These are phyloP conservation scores for Rhynchosporium graminicola DNA, from an alignment of 2,329 filamentous ascomycete species.

Conservation along the genomic window DNA sequence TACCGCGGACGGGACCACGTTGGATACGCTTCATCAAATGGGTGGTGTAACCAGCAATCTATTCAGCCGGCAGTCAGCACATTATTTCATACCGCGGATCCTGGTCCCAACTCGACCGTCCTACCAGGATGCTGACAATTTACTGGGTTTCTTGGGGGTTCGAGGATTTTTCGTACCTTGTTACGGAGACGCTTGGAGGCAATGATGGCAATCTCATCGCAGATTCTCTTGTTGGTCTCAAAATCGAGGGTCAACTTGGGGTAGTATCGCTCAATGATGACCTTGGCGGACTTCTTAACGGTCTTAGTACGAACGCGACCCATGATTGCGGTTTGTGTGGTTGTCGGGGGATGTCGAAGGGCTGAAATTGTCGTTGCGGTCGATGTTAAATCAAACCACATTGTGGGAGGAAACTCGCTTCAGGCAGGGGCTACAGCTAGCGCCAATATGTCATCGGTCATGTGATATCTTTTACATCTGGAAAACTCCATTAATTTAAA, in stretches of 20 bases:
- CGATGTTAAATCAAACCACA: neutral
- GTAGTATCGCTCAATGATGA: conserved; percentile 99
- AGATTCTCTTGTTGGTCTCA: conserved; percentile 99
- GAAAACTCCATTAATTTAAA: too few species aligned
- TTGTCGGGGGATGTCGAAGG: conserved; percentile 19
- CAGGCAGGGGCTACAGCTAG: too few species aligned
- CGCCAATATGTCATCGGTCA: too few species aligned
- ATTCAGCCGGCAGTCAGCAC: conserved; percentile 17
- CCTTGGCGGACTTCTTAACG: conserved; percentile 73
- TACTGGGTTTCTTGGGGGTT: neutral
- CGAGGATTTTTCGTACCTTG: conserved; percentile 64
- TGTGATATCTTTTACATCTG: too few species aligned
- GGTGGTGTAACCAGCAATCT: conserved; percentile 98
- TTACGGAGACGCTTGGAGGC: conserved; percentile 98
- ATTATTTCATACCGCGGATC: neutral
- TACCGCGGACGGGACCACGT: conserved; percentile 97
- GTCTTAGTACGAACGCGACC: conserved; percentile 48
- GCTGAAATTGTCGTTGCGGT: conserved; percentile 21
- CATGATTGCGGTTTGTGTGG: conserved; percentile 41
- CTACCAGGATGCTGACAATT: neutral
- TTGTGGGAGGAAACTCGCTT: too few species aligned
- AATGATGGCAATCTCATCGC: conserved; percentile 99
- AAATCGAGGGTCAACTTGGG: conserved; percentile 98
- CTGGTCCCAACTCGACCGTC: neutral
- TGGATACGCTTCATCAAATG: conserved; percentile 99